Conservation (phyloP, 768 basidiomycete species). For the Pleurotus djamor region DNA sequence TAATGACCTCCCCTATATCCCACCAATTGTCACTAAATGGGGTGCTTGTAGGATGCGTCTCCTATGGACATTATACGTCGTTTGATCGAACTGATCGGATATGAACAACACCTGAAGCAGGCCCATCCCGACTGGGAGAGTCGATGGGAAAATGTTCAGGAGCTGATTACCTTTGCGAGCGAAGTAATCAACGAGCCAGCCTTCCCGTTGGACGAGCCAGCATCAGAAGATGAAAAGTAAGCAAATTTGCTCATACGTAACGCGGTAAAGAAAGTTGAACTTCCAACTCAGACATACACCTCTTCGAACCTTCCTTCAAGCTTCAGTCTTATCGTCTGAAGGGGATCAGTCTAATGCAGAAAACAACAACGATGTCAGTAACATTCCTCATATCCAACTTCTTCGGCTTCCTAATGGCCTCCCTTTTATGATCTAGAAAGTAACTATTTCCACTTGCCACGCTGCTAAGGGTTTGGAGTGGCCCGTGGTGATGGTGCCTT, state of each 20-base stretch:
- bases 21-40: neutral
- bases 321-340: constrained; percentile 82
- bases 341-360: constrained; percentile 60
- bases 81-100: constrained; percentile 56
- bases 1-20: constrained; percentile 19
- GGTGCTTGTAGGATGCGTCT: constrained; percentile 42
- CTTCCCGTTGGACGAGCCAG: neutral
- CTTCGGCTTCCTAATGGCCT: neutral
- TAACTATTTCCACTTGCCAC: constrained; percentile 84
- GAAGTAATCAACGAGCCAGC: constrained; percentile 39
- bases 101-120: constrained; percentile 66
- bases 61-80: constrained; percentile 64
- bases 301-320: constrained; percentile 70
- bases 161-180: constrained; percentile 76
- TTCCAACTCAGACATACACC: constrained; percentile 43
- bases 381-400: neutral
- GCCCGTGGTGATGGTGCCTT: constrained; percentile 84
- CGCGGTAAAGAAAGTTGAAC: neutral
- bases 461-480: constrained; percentile 91
- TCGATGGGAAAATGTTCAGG: constrained; percentile 85
- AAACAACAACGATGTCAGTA: constrained; percentile 38
- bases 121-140: constrained; percentile 73
- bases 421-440: constrained; percentile 49
- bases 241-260: no score
- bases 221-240: neutral